Percentiles rank a stretch among this genome's conserved stretches.
phyloP scores from a whole-genome alignment of 345 rosid genomes.

The Psidium guajava region DNA sequence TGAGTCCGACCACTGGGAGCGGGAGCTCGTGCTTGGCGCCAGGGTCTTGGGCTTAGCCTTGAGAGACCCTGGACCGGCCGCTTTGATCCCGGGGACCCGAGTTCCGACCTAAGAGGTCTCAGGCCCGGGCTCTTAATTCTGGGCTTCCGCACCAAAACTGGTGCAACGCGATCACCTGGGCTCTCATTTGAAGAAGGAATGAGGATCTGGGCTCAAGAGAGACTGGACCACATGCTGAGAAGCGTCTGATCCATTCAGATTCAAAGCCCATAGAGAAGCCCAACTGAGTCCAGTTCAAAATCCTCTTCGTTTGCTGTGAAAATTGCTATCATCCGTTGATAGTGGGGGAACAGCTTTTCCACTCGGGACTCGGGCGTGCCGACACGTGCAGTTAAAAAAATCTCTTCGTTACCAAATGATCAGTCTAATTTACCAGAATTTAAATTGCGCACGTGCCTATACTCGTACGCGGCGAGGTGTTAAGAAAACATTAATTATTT shows the following conservation, averaged over 20 bases:
- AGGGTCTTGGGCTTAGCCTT: background rate
- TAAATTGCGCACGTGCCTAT: too few relatives aligned
- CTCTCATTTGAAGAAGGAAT: background rate
- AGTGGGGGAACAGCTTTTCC: too few relatives aligned
- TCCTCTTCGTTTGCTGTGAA: too few relatives aligned
- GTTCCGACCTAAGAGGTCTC: background rate
- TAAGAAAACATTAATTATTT: background rate
- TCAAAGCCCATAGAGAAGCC: background rate
- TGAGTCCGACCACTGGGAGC: background rate
- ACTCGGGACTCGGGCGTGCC: too few relatives aligned
- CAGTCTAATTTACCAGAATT: too few relatives aligned
- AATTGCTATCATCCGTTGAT: too few relatives aligned
- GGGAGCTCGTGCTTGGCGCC: background rate
- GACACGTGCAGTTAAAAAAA: too few relatives aligned
- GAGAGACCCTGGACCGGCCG: background rate
- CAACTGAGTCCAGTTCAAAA: too few relatives aligned
- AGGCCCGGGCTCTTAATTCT: background rate
- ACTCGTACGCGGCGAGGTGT: too few relatives aligned
- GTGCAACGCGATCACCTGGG: background rate
- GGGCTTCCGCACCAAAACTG: too few relatives aligned
- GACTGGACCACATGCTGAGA: background rate
- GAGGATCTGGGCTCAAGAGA: background rate
- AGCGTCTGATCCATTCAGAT: background rate
- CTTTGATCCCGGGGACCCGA: background rate
- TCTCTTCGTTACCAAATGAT: too few relatives aligned